These are phyloP conservation scores for Colletotrichum sp. DNA, from an alignment of 2,329 filamentous ascomycete genomes.

Conservation along the genomic window DNA sequence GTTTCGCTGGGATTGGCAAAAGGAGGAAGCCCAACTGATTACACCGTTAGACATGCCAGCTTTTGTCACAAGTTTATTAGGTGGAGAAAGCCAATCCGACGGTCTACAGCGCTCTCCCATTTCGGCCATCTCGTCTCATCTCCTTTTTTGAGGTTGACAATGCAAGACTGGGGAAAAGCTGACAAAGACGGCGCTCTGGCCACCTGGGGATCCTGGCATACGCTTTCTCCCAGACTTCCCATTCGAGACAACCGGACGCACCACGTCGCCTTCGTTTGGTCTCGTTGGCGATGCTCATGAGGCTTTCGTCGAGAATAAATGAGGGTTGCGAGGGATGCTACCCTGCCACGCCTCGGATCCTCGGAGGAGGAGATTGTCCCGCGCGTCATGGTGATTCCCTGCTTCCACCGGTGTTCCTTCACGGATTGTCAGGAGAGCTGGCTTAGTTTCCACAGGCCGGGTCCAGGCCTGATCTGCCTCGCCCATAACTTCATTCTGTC, in stretches of 20 bases:
- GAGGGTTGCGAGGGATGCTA: constrained; percentile 11
- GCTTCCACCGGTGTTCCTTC: background rate
- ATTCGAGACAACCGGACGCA: background rate
- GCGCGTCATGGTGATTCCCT: background rate
- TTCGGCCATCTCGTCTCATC: constrained; percentile 11
- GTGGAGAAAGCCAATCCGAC: constrained; percentile 12
- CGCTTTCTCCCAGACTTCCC: background rate
- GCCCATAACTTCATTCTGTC: constrained; percentile 1
- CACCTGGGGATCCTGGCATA: background rate
- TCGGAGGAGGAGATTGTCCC: constrained; percentile 6
- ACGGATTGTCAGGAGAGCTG: background rate
- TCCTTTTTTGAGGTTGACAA: background rate
- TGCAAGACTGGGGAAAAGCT: background rate
- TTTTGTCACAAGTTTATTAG: constrained; percentile 22
- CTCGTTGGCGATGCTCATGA: background rate
- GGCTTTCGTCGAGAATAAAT: constrained; percentile 11
- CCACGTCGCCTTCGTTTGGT: background rate
- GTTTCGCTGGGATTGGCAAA: background rate
- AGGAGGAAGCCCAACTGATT: background rate
- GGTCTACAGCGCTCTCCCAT: background rate
- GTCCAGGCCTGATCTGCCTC: constrained; percentile 9
- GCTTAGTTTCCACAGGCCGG: background rate
- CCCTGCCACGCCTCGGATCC: constrained; percentile 13
- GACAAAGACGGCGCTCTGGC: background rate
- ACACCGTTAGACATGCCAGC: constrained; percentile 1